These are phyloP conservation scores for Acacia acuminata DNA, from an alignment of 306 rosid species.

Conservation along the genomic window DNA sequence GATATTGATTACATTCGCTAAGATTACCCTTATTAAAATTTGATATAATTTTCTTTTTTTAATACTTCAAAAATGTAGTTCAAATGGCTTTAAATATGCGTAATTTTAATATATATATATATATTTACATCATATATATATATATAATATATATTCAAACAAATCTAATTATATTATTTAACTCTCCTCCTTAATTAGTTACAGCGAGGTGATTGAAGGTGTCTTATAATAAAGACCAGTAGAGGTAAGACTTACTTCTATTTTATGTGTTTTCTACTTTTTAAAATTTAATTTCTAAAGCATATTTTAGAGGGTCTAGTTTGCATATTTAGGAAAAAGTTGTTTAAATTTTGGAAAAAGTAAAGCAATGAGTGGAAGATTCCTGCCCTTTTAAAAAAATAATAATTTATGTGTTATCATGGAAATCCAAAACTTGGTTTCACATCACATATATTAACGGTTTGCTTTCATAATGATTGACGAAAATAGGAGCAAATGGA, in stretches of 20 bases:
- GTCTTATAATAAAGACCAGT: too few relatives aligned
- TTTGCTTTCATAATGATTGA: not conserved
- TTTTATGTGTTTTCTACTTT: not conserved
- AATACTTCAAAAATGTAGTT: too few relatives aligned
- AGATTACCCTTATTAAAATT: too few relatives aligned
- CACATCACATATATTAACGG: not conserved
- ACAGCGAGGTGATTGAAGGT: too few relatives aligned
- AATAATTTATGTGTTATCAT: not conserved
- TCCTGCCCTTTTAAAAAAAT: not conserved
- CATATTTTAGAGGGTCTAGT: not conserved
- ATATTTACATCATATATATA: too few relatives aligned
- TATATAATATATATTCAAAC: too few relatives aligned
- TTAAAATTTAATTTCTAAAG: not conserved
- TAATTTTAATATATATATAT: too few relatives aligned
- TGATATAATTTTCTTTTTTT: too few relatives aligned
- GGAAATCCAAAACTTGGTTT: slow-evolving; percentile 8
- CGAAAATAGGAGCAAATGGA: not conserved
- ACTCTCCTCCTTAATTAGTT: too few relatives aligned
- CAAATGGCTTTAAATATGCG: too few relatives aligned
- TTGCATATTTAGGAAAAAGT: not conserved
- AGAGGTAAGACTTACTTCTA: not conserved
- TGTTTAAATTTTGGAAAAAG: not conserved
- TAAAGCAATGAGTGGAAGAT: slow-evolving; percentile 1
- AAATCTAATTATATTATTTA: too few relatives aligned
- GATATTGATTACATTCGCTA: too few relatives aligned